Percentiles rank a stretch among this genome's conserved stretches.
These are phyloP conservation scores for Rachicladosporium sp. DNA, from an alignment of 2,329 filamentous ascomycete species.

Conservation along the genomic window DNA sequence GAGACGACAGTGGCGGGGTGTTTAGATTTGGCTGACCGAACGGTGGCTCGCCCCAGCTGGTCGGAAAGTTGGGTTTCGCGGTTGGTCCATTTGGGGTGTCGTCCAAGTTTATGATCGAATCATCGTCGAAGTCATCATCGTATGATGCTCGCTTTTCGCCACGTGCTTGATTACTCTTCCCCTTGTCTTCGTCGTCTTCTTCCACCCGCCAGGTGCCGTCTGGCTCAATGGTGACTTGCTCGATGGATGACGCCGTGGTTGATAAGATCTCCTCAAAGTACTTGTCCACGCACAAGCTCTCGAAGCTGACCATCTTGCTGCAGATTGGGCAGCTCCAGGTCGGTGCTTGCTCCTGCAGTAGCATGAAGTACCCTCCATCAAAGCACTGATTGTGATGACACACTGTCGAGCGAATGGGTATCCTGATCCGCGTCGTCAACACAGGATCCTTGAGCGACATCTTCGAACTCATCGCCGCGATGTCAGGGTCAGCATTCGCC, in stretches of 20 bases:
- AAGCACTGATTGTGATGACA: conserved; percentile 94
- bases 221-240: conserved; percentile 84
- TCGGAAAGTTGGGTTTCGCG: conserved; percentile 3
- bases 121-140: conserved; percentile 30
- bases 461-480: conserved; percentile 75
- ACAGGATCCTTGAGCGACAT: conserved; percentile 89
- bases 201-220: conserved; percentile 61
- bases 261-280: conserved; percentile 81
- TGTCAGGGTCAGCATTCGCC: conserved; percentile 67
- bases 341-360: conserved; percentile 88
- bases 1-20: conserved; percentile 35
- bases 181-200: conserved; percentile 30
- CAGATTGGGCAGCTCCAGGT: conserved; percentile 96
- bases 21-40: conserved; percentile 7
- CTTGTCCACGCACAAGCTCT: conserved; percentile 74
- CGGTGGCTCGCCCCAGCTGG: too few species aligned
- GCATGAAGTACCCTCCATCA: conserved; percentile 81
- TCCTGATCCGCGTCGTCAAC: conserved; percentile 67
- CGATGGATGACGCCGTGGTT: conserved; percentile 55
- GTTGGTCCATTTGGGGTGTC: conserved; percentile 10
- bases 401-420: conserved; percentile 65
- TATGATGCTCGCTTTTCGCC: conserved; percentile 17
- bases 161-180: conserved; percentile 26
- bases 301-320: conserved; percentile 69
- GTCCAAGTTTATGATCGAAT: conserved; percentile 33